Evolutionary conservation across 2,329 filamentous ascomycete genomes (phyloP).

Genomic region (Aspergillus niger): DNA sequence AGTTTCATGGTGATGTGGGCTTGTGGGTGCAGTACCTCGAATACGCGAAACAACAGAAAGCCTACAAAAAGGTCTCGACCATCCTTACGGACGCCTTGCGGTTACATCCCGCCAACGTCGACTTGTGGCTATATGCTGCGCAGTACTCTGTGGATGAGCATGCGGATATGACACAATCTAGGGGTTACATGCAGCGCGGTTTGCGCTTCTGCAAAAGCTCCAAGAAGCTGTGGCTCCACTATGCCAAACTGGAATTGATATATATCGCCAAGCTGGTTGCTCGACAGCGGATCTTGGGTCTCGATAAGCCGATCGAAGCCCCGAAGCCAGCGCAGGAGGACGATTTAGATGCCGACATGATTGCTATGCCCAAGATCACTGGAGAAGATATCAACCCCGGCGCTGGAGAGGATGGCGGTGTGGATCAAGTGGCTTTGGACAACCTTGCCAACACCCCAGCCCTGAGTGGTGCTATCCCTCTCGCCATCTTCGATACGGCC

Average conservation of each 20-base stretch:
- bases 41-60: slow-evolving; percentile 70
- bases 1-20: slow-evolving; percentile 76
- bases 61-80: slow-evolving; percentile 61
- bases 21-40: slow-evolving; percentile 91
- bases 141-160: slow-evolving; percentile 74
- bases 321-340: slow-evolving; percentile 46
- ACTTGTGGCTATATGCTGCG: slow-evolving; percentile 83
- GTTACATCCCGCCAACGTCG: slow-evolving; percentile 79
- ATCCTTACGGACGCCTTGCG: slow-evolving; percentile 71
- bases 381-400: slow-evolving; percentile 63
- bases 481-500: slow-evolving; percentile 86
- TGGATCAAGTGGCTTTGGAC: slow-evolving; percentile 60
- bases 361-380: slow-evolving; percentile 60
- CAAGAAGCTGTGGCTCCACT: slow-evolving; percentile 80
- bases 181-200: slow-evolving; percentile 85
- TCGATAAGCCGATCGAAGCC: slow-evolving; percentile 51
- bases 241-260: slow-evolving; percentile 87
- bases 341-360: slow-evolving; percentile 57
- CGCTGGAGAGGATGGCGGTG: slow-evolving; percentile 54
- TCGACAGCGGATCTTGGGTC: slow-evolving; percentile 67
- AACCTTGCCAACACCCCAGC: slow-evolving; percentile 73
- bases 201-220: slow-evolving; percentile 83
- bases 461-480: slow-evolving; percentile 87
- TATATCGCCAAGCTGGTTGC: slow-evolving; percentile 81
- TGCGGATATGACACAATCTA: slow-evolving; percentile 82